These are phyloP conservation scores for Aurifilum marmelostoma DNA, from an alignment of 2,329 filamentous ascomycete species.

Conservation along the genomic window DNA sequence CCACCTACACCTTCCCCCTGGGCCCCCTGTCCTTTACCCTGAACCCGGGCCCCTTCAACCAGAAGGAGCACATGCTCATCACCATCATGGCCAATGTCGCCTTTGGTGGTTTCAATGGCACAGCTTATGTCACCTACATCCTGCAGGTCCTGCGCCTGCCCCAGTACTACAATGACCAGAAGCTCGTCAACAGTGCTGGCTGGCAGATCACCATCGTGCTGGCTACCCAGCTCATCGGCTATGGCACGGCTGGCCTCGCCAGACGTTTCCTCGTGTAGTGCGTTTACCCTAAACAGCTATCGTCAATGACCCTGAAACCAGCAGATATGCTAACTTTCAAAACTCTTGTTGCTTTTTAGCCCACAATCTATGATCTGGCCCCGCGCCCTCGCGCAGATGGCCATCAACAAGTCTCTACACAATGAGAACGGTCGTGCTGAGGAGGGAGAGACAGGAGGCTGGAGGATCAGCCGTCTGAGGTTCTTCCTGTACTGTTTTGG, in stretches of 20 bases:
- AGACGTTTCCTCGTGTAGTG: conserved; percentile 54
- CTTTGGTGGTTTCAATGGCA: conserved; percentile 21
- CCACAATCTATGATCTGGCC: conserved; percentile 58
- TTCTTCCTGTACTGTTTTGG: conserved; percentile 50
- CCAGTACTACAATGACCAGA: conserved; percentile 54
- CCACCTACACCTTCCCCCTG: conserved; percentile 53
- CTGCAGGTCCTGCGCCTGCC: conserved; percentile 35
- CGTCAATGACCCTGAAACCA: background rate
- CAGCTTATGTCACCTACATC: conserved; percentile 22
- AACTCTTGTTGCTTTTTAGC: background rate
- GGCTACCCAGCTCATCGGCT: conserved; percentile 58
- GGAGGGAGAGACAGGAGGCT: conserved; percentile 43
- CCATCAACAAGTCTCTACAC: conserved; percentile 53
- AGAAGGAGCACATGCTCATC: conserved; percentile 64
- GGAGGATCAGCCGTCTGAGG: conserved; percentile 47
- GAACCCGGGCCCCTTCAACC: conserved; percentile 60
- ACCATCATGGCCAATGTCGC: conserved; percentile 64
- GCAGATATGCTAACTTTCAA: background rate
- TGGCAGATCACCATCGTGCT: conserved; percentile 56
- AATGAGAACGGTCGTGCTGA: conserved; percentile 41
- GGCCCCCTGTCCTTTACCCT: conserved; percentile 52
- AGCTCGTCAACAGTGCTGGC: conserved; percentile 49
- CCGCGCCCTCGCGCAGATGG: conserved; percentile 49
- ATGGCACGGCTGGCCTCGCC: conserved; percentile 55
- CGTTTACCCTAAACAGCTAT: background rate